These are phyloP conservation scores for Meira miltonrushii DNA, from an alignment of 1,284 basidiomycete genomes.

Conservation along the genomic window DNA sequence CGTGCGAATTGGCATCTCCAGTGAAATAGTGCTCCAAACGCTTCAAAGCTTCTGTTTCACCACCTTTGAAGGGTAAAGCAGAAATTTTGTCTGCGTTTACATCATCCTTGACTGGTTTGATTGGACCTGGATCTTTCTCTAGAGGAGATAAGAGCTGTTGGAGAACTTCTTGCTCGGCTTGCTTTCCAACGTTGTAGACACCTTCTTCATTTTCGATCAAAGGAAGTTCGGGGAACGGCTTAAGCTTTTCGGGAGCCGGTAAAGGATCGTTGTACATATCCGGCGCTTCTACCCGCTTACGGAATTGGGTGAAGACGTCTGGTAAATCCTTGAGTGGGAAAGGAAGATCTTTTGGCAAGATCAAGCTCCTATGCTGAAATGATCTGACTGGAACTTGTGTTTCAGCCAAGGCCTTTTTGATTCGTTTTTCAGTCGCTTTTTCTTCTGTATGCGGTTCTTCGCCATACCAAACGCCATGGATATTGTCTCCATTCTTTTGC, in stretches of 20 bases:
- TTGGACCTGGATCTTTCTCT: conserved; percentile 22
- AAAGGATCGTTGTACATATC: conserved; percentile 29
- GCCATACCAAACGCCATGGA: conserved; percentile 56
- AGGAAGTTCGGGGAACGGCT: conserved; percentile 23
- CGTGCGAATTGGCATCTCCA: conserved; percentile 19
- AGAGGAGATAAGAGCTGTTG: conserved; percentile 26
- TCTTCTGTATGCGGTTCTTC: conserved; percentile 47
- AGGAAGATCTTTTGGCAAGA: conserved; percentile 15
- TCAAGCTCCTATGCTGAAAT: conserved; percentile 5
- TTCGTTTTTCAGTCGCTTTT: conserved; percentile 27
- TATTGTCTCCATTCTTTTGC: conserved; percentile 50
- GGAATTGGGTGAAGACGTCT: conserved; percentile 43
- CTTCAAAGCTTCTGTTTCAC: conserved; percentile 35
- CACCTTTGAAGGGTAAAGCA: conserved; percentile 39
- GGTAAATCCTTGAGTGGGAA: conserved; percentile 37
- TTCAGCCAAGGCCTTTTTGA: conserved; percentile 11
- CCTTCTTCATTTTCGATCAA: conserved; percentile 18
- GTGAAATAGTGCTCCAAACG: conserved; percentile 35
- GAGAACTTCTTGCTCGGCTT: background rate
- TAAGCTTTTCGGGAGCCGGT: conserved; percentile 25
- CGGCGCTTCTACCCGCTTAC: conserved; percentile 37
- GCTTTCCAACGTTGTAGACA: conserved; percentile 15
- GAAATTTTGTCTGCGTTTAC: background rate
- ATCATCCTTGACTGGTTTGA: conserved; percentile 3
- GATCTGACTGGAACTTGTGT: conserved; percentile 1